These are phyloP conservation scores for Raffaelea deltoideospora DNA, from an alignment of 2,329 filamentous ascomycete species.

Conservation along the genomic window DNA sequence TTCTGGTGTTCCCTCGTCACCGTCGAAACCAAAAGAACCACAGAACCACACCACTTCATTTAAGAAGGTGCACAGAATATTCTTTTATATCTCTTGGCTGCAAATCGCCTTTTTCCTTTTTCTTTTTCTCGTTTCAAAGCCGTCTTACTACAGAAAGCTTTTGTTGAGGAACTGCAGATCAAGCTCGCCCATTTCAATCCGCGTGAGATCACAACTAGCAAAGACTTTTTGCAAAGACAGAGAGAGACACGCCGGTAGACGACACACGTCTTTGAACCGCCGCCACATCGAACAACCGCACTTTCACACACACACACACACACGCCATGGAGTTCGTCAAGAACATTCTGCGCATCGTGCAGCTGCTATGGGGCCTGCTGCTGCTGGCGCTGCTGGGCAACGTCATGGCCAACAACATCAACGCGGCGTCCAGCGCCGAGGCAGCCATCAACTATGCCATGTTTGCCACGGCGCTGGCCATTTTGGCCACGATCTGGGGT, in stretches of 20 bases:
- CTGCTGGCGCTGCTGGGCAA: conserved; percentile 42
- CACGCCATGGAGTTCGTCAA: conserved; percentile 24
- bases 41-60: too few species aligned
- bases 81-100: too few species aligned
- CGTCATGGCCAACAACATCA: conserved; percentile 34
- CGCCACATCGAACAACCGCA: neutral
- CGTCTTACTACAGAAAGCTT: too few species aligned
- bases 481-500: conserved; percentile 51
- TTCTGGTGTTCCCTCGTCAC: conserved; percentile 6
- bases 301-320: neutral
- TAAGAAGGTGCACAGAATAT: too few species aligned
- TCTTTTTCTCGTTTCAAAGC: too few species aligned
- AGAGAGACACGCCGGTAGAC: too few species aligned
- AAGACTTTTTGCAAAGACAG: too few species aligned
- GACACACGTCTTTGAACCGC: neutral
- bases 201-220: too few species aligned
- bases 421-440: conserved; percentile 23
- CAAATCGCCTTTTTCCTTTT: too few species aligned
- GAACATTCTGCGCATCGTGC: conserved; percentile 29
- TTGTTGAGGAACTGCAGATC: too few species aligned
- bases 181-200: too few species aligned
- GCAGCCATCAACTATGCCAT: conserved; percentile 49
- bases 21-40: conserved; percentile 2
- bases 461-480: conserved; percentile 52
- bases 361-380: conserved; percentile 37